Conservation (phyloP, 1,284 basidiomycete species). For the Trichosporon sp. region DNA sequence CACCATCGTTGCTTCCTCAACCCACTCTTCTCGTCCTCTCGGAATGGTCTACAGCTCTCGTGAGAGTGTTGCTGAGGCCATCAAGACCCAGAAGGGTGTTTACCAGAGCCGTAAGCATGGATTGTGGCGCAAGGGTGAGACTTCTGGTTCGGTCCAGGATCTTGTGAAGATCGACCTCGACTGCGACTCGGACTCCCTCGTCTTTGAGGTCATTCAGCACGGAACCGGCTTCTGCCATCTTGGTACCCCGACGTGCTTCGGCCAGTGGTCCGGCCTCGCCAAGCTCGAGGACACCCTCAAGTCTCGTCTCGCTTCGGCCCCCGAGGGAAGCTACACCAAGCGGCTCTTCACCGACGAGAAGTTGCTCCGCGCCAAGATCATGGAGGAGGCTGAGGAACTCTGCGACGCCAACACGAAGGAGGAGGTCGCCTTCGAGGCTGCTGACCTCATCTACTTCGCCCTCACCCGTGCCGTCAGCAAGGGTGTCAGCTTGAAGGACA, state of each 20-base stretch:
- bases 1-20: slow-evolving; percentile 71
- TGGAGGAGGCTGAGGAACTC: slow-evolving; percentile 97
- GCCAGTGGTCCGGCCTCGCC: slow-evolving; percentile 63
- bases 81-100: slow-evolving; percentile 81
- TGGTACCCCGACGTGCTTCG: slow-evolving; percentile 76
- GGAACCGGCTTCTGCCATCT: slow-evolving; percentile 93
- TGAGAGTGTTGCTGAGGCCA: slow-evolving; percentile 79
- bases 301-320: slow-evolving; percentile 67
- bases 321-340: slow-evolving; percentile 86
- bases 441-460: slow-evolving; percentile 92
- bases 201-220: slow-evolving; percentile 87
- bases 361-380: slow-evolving; percentile 85
- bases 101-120: slow-evolving; percentile 97
- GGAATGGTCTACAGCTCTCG: slow-evolving; percentile 96
- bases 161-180: slow-evolving; percentile 78
- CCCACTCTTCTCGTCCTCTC: slow-evolving; percentile 68
- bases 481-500: slow-evolving; percentile 77
- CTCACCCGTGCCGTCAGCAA: slow-evolving; percentile 78
- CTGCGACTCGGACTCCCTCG: slow-evolving; percentile 88
- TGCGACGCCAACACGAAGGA: slow-evolving; percentile 75
- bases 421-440: slow-evolving; percentile 92
- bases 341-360: slow-evolving; percentile 77
- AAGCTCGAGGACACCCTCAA: slow-evolving; percentile 77
- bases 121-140: slow-evolving; percentile 95
- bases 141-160: slow-evolving; percentile 87